Percentiles rank a stretch among this genome's conserved stretches.
These are phyloP conservation scores for Mycena floridula DNA, from an alignment of 768 basidiomycete genomes.

Conservation along the genomic window DNA sequence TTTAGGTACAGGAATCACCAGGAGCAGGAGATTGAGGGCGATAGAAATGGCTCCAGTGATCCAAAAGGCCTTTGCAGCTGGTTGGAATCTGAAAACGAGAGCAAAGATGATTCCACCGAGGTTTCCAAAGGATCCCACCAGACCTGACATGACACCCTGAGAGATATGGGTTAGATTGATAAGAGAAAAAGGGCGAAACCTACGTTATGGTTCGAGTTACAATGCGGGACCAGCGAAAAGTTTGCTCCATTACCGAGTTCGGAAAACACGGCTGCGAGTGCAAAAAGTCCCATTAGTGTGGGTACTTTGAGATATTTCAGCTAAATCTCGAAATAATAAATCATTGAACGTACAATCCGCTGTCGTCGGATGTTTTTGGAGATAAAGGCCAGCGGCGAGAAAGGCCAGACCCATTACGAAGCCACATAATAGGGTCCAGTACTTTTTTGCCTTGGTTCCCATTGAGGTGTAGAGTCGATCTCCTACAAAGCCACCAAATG, in stretches of 20 bases:
- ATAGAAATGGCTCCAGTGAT: not conserved
- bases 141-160: slow-evolving; percentile 21
- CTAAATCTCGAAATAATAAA: too few species aligned
- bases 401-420: slow-evolving; percentile 36
- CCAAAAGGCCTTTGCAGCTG: not conserved
- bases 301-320: too few species aligned
- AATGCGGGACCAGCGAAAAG: slow-evolving; percentile 46
- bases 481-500: slow-evolving; percentile 41
- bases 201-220: slow-evolving; percentile 32
- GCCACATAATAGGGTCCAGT: slow-evolving; percentile 35
- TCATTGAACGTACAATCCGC: too few species aligned
- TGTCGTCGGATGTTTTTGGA: slow-evolving; percentile 1
- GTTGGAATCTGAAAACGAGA: slow-evolving; percentile 1
- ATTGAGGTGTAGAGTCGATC: slow-evolving; percentile 37
- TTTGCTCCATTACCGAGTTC: slow-evolving; percentile 38
- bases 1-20: too few species aligned
- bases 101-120: slow-evolving; percentile 7
- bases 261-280: not conserved
- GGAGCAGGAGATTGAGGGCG: not conserved
- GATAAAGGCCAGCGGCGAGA: slow-evolving; percentile 42
- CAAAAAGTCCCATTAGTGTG: slow-evolving; percentile 1
- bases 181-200: too few species aligned
- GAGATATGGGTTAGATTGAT: not conserved
- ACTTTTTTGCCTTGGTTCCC: slow-evolving; percentile 44
- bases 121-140: slow-evolving; percentile 32